These are phyloP conservation scores for Acrodontium crateriforme DNA, from an alignment of 2,329 filamentous ascomycete genomes.

Conservation along the genomic window DNA sequence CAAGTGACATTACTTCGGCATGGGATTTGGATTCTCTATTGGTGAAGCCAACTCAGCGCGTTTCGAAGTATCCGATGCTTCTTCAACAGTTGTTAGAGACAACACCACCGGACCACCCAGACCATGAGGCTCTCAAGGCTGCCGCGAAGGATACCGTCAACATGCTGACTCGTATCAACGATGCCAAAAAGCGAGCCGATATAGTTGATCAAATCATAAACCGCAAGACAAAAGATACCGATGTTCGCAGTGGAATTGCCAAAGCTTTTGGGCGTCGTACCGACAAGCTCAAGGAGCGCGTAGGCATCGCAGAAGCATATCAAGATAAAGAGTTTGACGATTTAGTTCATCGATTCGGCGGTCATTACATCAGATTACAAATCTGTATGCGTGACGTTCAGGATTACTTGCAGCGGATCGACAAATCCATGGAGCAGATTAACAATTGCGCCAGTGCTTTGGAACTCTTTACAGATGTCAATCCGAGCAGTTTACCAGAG, in stretches of 20 bases:
- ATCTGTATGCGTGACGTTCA: conserved; percentile 91
- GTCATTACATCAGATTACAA: conserved; percentile 84
- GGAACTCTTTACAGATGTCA: conserved; percentile 61
- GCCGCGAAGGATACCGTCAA: conserved; percentile 56
- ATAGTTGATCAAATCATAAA: conserved; percentile 80
- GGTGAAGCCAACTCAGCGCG: conserved; percentile 90
- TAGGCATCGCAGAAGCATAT: conserved; percentile 49
- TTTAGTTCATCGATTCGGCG: conserved; percentile 73
- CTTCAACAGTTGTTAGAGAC: conserved; percentile 66
- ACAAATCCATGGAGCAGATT: conserved; percentile 68
- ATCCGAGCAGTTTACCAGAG: conserved; percentile 62
- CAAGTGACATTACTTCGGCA: conserved; percentile 79
- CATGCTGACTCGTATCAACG: conserved; percentile 63
- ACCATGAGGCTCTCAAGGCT: conserved; percentile 53
- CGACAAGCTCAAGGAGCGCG: conserved; percentile 66
- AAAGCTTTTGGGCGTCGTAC: conserved; percentile 83
- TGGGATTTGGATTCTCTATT: conserved; percentile 95
- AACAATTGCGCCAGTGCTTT: conserved; percentile 68
- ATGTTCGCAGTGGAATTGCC: conserved; percentile 69
- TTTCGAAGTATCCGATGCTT: conserved; percentile 85
- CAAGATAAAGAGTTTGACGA: conserved; percentile 74
- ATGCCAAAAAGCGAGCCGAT: conserved; percentile 88
- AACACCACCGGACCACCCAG: conserved; percentile 72
- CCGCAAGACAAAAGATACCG: conserved; percentile 67
- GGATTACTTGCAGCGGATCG: conserved; percentile 71